Percentiles rank a stretch among this genome's conserved stretches.
These are phyloP conservation scores for Rubia peregrina DNA, from an alignment of 305 asterid genomes.

Conservation along the genomic window DNA sequence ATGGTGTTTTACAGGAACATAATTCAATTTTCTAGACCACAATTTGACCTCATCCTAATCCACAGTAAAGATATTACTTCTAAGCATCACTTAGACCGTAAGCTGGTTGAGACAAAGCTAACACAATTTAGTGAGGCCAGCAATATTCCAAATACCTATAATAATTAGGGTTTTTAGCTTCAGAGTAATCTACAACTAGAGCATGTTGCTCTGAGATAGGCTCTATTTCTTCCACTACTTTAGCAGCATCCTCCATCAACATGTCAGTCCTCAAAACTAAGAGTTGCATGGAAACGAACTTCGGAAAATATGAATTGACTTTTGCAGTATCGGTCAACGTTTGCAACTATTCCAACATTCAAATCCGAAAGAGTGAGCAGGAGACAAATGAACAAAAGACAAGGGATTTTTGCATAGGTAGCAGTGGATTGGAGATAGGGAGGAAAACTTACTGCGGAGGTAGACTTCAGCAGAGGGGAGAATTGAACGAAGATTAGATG, in stretches of 20 bases:
- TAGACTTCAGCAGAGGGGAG: too few species aligned
- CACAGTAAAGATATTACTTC: background rate
- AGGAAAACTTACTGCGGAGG: too few species aligned
- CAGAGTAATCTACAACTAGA: constrained; percentile 84
- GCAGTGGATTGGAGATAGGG: too few species aligned
- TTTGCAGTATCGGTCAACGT: constrained; percentile 79
- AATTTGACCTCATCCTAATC: background rate
- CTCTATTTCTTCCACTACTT: constrained; percentile 87
- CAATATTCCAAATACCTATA: constrained; percentile 49
- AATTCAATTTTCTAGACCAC: background rate
- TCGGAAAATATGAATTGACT: constrained; percentile 48
- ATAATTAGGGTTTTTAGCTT: constrained; percentile 79
- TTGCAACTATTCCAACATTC: constrained; percentile 61
- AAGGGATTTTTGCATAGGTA: too few species aligned
- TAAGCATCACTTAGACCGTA: background rate
- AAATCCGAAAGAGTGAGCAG: constrained; percentile 15
- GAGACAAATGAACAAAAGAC: background rate
- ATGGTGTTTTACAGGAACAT: background rate
- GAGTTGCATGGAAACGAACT: constrained; percentile 71
- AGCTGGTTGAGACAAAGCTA: background rate
- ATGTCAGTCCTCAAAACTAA: constrained; percentile 60
- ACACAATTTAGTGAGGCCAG: background rate
- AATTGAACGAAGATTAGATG: too few species aligned
- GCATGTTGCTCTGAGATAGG: constrained; percentile 92
- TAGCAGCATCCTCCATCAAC: constrained; percentile 53